phyloP scores from a whole-genome alignment of 306 rosid genomes.

The Dalbergia oliveri region DNA sequence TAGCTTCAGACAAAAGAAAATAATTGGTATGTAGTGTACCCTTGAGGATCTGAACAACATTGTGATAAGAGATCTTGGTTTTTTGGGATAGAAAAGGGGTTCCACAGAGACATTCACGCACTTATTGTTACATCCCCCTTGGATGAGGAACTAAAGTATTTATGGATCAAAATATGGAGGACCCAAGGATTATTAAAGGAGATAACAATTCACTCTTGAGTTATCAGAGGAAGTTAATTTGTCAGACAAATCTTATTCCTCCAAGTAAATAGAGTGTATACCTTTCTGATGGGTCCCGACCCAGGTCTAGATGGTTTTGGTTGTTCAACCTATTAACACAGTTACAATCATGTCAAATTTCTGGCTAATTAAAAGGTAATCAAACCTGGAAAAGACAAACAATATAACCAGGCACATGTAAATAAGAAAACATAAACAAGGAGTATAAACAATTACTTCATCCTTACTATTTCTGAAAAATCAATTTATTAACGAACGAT shows the following conservation, averaged over 20 bases:
- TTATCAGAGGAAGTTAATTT: constrained; percentile 27
- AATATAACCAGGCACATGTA: constrained; percentile 21
- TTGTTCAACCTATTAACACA: constrained; percentile 67
- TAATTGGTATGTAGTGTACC: background rate
- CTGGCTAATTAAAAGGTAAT: constrained; percentile 13
- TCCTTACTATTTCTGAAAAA: constrained; percentile 13
- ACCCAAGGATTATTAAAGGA: background rate
- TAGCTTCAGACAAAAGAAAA: background rate
- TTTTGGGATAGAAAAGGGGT: background rate
- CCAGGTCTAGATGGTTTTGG: constrained; percentile 71
- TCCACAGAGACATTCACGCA: constrained; percentile 22
- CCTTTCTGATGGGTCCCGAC: constrained; percentile 88
- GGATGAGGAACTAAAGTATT: background rate
- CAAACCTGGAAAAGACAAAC: constrained; percentile 12
- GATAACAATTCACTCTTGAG: background rate
- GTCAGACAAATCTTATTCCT: constrained; percentile 19
- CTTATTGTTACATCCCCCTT: constrained; percentile 3
- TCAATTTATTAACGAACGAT: background rate
- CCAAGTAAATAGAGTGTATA: constrained; percentile 41
- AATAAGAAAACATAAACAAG: constrained; percentile 24
- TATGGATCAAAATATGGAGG: constrained; percentile 16
- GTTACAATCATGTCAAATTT: constrained; percentile 41
- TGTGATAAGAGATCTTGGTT: background rate
- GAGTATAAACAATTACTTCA: constrained; percentile 19
- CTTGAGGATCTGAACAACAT: constrained; percentile 6